phyloP scores from a whole-genome alignment of 768 basidiomycete species.

The Neoboletus subvelutipes region DNA sequence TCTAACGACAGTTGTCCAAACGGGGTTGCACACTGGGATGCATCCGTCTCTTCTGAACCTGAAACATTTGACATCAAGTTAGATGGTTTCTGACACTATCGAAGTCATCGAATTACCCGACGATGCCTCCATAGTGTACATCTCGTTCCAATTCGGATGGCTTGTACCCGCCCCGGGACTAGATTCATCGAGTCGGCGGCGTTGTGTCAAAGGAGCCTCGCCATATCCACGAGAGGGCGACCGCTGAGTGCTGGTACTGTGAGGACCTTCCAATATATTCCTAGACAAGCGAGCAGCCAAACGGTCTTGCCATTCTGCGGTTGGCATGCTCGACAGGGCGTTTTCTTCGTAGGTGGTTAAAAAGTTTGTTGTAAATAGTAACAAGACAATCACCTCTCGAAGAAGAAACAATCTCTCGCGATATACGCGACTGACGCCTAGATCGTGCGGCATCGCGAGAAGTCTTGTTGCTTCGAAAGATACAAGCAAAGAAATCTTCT shows the following conservation, averaged over 20 bases:
- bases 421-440: slow-evolving; percentile 71
- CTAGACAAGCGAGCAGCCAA: slow-evolving; percentile 55
- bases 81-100: background rate
- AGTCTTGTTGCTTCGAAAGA: slow-evolving; percentile 58
- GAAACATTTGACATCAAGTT: slow-evolving; percentile 18
- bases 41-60: slow-evolving; percentile 40
- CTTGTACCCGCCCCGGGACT: slow-evolving; percentile 9
- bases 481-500: slow-evolving; percentile 77
- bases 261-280: slow-evolving; percentile 12
- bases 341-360: slow-evolving; percentile 42
- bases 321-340: slow-evolving; percentile 60
- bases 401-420: slow-evolving; percentile 80
- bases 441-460: slow-evolving; percentile 58
- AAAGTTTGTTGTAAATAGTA: background rate
- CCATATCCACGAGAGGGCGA: slow-evolving; percentile 30
- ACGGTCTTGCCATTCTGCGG: slow-evolving; percentile 77
- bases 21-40: slow-evolving; percentile 48
- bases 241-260: slow-evolving; percentile 3
- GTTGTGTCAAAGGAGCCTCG: slow-evolving; percentile 42
- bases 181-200: slow-evolving; percentile 43
- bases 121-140: slow-evolving; percentile 56
- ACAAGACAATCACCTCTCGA: slow-evolving; percentile 44
- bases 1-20: slow-evolving; percentile 73
- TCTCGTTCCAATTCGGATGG: slow-evolving; percentile 52
- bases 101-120: slow-evolving; percentile 27